Conservation (phyloP, 176 grass and related monocot genomes). For the Leersia perrieri region DNA sequence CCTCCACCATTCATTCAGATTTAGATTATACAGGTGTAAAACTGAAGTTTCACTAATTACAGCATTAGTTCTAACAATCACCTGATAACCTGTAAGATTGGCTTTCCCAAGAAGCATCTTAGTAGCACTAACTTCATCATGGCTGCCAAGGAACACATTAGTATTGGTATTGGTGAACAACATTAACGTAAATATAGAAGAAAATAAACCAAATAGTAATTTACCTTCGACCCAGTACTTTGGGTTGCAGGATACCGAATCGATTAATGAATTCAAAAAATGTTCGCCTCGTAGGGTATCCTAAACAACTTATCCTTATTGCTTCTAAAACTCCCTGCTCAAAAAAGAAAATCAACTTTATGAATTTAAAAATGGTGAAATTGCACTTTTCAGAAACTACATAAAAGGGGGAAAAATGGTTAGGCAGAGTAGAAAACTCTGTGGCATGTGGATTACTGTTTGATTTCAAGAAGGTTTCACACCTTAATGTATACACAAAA, state of each 20-base stretch:
- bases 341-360: not conserved
- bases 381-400: not conserved
- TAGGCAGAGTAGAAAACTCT: conserved; percentile 4
- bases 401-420: not conserved
- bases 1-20: not conserved
- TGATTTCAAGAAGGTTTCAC: not conserved
- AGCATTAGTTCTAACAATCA: conserved; percentile 25
- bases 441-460: not conserved
- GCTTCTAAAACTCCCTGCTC: conserved; percentile 91
- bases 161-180: not conserved
- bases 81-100: conserved; percentile 84
- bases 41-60: not conserved
- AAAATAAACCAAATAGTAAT: conserved; percentile 9
- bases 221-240: conserved; percentile 75
- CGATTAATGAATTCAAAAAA: conserved; percentile 93
- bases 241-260: conserved; percentile 77
- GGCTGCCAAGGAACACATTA: conserved; percentile 48
- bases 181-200: not conserved
- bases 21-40: not conserved
- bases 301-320: conserved; percentile 93
- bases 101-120: conserved; percentile 86
- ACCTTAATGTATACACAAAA: not conserved
- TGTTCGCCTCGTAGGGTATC: conserved; percentile 78
- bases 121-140: conserved; percentile 55
- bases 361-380: not conserved